These are phyloP conservation scores for Pyrenophora seminiperda DNA, from an alignment of 2,329 filamentous ascomycete species.

Conservation along the genomic window DNA sequence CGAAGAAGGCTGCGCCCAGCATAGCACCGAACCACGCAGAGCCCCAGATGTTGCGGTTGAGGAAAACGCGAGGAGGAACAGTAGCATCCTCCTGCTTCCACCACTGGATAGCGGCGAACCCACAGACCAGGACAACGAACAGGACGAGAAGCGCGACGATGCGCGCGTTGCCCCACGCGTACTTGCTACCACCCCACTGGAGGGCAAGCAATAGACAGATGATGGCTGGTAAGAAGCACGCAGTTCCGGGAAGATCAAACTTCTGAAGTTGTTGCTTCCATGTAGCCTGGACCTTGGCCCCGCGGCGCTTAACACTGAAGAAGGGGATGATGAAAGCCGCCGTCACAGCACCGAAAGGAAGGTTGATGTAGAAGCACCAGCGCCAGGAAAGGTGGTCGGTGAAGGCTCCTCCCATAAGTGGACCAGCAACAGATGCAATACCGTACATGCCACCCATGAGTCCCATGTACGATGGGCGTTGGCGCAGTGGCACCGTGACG, in stretches of 20 bases:
- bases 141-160: slow-evolving; percentile 56
- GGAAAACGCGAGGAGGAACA: slow-evolving; percentile 54
- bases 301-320: slow-evolving; percentile 43
- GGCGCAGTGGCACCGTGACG: slow-evolving; percentile 51
- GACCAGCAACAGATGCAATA: slow-evolving; percentile 55
- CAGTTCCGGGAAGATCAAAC: slow-evolving; percentile 55
- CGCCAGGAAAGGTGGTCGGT: slow-evolving; percentile 53
- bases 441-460: slow-evolving; percentile 58
- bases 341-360: slow-evolving; percentile 57
- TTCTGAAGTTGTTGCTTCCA: slow-evolving; percentile 50
- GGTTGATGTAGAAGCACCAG: slow-evolving; percentile 55
- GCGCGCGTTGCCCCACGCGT: slow-evolving; percentile 51
- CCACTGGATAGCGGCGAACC: slow-evolving; percentile 52
- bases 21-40: slow-evolving; percentile 49
- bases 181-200: slow-evolving; percentile 57
- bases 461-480: slow-evolving; percentile 57
- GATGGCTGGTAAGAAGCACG: slow-evolving; percentile 53
- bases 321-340: slow-evolving; percentile 50
- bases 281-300: slow-evolving; percentile 39
- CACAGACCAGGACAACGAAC: slow-evolving; percentile 50
- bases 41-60: slow-evolving; percentile 53
- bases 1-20: slow-evolving; percentile 53
- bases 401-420: slow-evolving; percentile 55
- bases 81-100: slow-evolving; percentile 54
- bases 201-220: slow-evolving; percentile 57